Percentiles rank a stretch among this genome's conserved stretches.
Evolutionary conservation across 2,329 filamentous ascomycete species (phyloP).

Genomic region (Fusarium sp.): DNA sequence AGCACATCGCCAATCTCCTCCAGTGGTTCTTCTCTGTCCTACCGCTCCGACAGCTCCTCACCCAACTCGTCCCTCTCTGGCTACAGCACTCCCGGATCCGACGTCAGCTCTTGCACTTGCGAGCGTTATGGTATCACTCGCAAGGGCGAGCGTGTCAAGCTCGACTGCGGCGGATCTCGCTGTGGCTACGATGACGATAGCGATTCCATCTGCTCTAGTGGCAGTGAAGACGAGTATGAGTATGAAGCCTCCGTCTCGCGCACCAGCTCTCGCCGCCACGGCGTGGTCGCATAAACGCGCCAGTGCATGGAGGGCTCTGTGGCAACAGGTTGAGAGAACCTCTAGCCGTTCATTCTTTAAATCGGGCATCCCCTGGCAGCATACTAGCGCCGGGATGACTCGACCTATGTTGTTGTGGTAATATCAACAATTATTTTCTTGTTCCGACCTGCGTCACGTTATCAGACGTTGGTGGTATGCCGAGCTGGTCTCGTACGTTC

Average conservation of each 20-base stretch:
- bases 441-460: slow-evolving; percentile 46
- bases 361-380: slow-evolving; percentile 43
- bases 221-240: slow-evolving; percentile 67
- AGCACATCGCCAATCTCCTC: slow-evolving; percentile 72
- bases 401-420: slow-evolving; percentile 48
- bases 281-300: slow-evolving; percentile 62
- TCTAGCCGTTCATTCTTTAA: slow-evolving; percentile 52
- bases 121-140: slow-evolving; percentile 97
- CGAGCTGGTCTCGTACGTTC: slow-evolving; percentile 60
- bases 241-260: slow-evolving; percentile 59
- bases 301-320: slow-evolving; percentile 39
- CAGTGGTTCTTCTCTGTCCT: slow-evolving; percentile 76
- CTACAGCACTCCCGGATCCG: slow-evolving; percentile 83
- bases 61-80: slow-evolving; percentile 79
- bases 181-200: slow-evolving; percentile 84
- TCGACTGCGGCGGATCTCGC: slow-evolving; percentile 91
- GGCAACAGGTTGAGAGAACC: slow-evolving; percentile 46
- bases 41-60: slow-evolving; percentile 79
- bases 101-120: slow-evolving; percentile 86
- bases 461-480: slow-evolving; percentile 48
- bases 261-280: slow-evolving; percentile 70
- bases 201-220: slow-evolving; percentile 74
- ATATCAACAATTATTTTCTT: slow-evolving; percentile 45
- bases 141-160: slow-evolving; percentile 91
- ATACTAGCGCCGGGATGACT: slow-evolving; percentile 47